Base-by-base conservation (phyloP, 257 asterid genomes). In the Capsicum pubescens region DNA sequence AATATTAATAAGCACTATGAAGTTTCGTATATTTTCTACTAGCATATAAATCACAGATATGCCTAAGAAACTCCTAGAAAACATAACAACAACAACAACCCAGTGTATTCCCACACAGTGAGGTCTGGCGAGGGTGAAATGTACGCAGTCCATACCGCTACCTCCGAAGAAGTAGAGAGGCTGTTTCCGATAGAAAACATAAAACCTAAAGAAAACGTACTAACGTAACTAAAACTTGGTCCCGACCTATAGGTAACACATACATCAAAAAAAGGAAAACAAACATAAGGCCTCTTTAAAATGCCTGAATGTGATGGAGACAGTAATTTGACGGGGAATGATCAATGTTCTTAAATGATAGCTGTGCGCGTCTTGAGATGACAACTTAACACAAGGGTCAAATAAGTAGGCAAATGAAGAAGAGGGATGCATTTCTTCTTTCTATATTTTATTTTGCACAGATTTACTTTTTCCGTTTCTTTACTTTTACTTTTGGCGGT, bases 391-490 rank as follows among this genome's bases (percentile, higher is more conserved):
- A 46, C 80, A 72, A 19, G 42, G 79, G n/a, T 46, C 58, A 72
- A n/a, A 72, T 48, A 72, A 72, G 42, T n/a, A 72, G 80, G 12
- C 80, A 72, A 44, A 44, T 48, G 42, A 72, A 69, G 42, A 72
- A 19, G 59, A 72, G 80, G 12, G 59, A 72, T 72, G 80, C 80
- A 12, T 17, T n/a, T 72, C 32, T 72, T 72, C n/a, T 55, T 67
- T 42, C 17, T 69, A 15, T 69, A 39, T 69, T 21, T 48, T 72
- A 72, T 11, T 72, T 46, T 72, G 80, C 80, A 72, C 59, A 8
- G 26, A 64, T 72, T 19, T 72, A 17, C 6, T 48, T 46, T 9
- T 48, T 72, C 35, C 7, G 19, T 48, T 72, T 48, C 42, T 72
- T 72, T n/a, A 72, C 80, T 48, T 48, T 48, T 19, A 48, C 35